Evolutionary conservation across 352 stramenopile species (phyloP).

Genomic region (Pythium sukuiense): DNA sequence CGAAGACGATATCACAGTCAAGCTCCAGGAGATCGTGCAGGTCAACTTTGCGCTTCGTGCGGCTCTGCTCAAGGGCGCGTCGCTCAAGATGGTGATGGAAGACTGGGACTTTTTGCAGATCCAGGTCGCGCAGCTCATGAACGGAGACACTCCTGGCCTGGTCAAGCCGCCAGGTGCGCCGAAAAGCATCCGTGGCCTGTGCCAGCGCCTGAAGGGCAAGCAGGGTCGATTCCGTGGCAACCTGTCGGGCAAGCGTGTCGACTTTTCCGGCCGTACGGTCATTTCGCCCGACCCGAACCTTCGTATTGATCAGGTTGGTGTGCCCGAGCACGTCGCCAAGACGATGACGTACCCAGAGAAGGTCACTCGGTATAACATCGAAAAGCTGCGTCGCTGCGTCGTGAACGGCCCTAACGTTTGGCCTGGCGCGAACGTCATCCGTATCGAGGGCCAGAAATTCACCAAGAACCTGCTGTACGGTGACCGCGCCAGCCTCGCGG

Average conservation of each 20-base stretch:
- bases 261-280: conserved; percentile 99
- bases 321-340: conserved; percentile 95
- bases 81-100: conserved; percentile 99
- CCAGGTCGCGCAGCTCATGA: conserved; percentile 98
- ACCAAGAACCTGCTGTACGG: conserved; percentile 94
- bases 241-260: conserved; percentile 98
- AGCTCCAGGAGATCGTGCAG: conserved; percentile 99
- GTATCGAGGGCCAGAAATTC: conserved; percentile 83
- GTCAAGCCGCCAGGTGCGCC: conserved; percentile 92
- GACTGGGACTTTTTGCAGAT: conserved; percentile 99
- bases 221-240: conserved; percentile 99
- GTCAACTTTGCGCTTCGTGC: conserved; percentile 96
- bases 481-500: conserved; percentile 91
- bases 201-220: conserved; percentile 98
- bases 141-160: conserved; percentile 97
- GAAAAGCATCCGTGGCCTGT: conserved; percentile 97
- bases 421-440: conserved; percentile 95
- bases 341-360: conserved; percentile 99
- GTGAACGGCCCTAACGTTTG: conserved; percentile 96
- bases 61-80: conserved; percentile 93
- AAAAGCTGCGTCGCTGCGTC: conserved; percentile 94
- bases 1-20: conserved; percentile 98
- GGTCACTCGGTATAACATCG: conserved; percentile 98
- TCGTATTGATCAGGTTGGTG: conserved; percentile 92
- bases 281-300: conserved; percentile 99